Evolutionary conservation across 225 moss, liverwort and hornwort genomes (phyloP).

Genomic region (Straminergon stramineum): DNA sequence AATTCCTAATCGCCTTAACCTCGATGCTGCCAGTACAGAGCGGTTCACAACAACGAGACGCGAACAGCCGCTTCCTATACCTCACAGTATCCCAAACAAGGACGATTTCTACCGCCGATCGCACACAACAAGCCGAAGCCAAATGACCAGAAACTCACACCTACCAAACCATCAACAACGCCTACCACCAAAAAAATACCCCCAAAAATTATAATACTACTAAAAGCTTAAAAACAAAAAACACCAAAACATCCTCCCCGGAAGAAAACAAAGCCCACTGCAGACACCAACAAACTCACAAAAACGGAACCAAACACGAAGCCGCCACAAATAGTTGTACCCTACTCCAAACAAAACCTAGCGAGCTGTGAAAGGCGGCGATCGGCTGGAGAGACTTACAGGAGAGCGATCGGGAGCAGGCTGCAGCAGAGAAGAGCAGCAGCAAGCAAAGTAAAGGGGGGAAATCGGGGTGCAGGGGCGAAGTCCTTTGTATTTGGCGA

Average conservation of each 20-base stretch:
- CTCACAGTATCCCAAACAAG: background rate
- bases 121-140: background rate
- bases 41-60: background rate
- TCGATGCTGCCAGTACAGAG: background rate
- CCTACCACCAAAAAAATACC: background rate
- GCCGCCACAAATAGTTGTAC: background rate
- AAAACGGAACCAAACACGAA: background rate
- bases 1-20: slow-evolving; percentile 1
- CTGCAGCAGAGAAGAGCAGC: background rate
- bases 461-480: background rate
- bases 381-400: slow-evolving; percentile 26
- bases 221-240: background rate
- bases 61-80: background rate
- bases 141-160: background rate
- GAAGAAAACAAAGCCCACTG: background rate
- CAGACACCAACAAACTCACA: background rate
- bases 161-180: background rate
- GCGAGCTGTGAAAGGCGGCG: slow-evolving; percentile 2
- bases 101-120: slow-evolving; percentile 14
- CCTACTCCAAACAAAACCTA: background rate
- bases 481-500: background rate
- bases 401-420: background rate
- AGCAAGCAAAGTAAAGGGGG: background rate
- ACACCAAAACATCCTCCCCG: background rate
- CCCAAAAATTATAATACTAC: background rate